Evolutionary conservation across 1,284 basidiomycete genomes (phyloP).

Genomic region (Hypsizygus ulmarius): DNA sequence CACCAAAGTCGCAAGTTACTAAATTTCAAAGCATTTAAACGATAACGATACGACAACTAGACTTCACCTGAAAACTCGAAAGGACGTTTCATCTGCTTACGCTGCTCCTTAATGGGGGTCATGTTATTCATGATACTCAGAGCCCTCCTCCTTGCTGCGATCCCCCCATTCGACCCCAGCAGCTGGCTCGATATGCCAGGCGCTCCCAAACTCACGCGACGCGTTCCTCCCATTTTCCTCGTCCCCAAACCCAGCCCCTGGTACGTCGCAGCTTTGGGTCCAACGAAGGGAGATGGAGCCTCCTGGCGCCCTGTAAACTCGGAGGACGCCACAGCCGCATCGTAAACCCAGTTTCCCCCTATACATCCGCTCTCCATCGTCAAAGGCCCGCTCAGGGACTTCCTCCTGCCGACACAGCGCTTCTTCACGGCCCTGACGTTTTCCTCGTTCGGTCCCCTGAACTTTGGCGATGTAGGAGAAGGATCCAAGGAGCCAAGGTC

Average conservation of each 20-base stretch:
- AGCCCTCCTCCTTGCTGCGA: slow-evolving; percentile 17
- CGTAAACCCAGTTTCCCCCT: slow-evolving; percentile 47
- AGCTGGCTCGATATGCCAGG: slow-evolving; percentile 3
- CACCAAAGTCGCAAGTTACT: neutral
- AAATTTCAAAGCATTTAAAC: neutral
- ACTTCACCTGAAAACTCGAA: slow-evolving; percentile 9
- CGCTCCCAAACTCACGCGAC: slow-evolving; percentile 18
- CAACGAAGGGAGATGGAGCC: slow-evolving; percentile 7
- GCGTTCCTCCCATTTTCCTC: slow-evolving; percentile 11
- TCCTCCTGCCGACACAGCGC: slow-evolving; percentile 52
- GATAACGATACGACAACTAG: neutral
- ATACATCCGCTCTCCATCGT: slow-evolving; percentile 19
- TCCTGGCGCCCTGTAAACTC: slow-evolving; percentile 26
- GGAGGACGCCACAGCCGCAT: slow-evolving; percentile 42
- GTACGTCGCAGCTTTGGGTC: slow-evolving; percentile 15
- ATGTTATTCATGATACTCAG: slow-evolving; percentile 17
- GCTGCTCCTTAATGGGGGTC: slow-evolving; percentile 7
- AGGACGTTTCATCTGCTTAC: slow-evolving; percentile 15
- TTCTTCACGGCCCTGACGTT: slow-evolving; percentile 47
- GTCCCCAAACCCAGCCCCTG: slow-evolving; percentile 11
- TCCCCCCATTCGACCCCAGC: neutral
- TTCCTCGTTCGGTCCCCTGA: slow-evolving; percentile 19
- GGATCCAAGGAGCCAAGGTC: neutral
- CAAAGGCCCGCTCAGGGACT: slow-evolving; percentile 39
- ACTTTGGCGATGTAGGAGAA: slow-evolving; percentile 13